Conservation (phyloP, 306 rosid species). For the Sophora flavescens region DNA sequence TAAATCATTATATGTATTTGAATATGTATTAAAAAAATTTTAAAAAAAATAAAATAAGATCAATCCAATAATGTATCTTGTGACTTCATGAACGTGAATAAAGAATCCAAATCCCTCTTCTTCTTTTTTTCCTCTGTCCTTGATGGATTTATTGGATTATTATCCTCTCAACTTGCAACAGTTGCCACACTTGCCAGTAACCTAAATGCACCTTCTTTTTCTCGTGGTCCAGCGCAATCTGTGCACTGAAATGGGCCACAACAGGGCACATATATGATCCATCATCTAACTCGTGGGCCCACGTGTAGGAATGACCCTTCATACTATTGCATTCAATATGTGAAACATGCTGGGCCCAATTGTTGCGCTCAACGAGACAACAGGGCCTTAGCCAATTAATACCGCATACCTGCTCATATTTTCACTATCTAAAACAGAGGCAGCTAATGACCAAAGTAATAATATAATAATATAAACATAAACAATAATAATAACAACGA, state of each 20-base stretch:
- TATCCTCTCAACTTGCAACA: background rate
- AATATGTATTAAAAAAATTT: too few relatives aligned
- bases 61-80: too few relatives aligned
- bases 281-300: constrained; percentile 49
- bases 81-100: too few relatives aligned
- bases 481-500: too few relatives aligned
- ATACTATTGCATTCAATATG: constrained; percentile 40
- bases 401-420: constrained; percentile 12
- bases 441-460: too few relatives aligned
- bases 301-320: constrained; percentile 48
- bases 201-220: constrained; percentile 8
- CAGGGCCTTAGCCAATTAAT: constrained; percentile 42
- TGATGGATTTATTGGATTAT: too few relatives aligned
- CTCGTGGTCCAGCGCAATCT: constrained; percentile 50
- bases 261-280: constrained; percentile 30
- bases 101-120: too few relatives aligned
- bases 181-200: background rate
- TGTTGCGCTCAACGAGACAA: constrained; percentile 30
- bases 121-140: too few relatives aligned
- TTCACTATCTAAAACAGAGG: background rate
- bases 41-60: too few relatives aligned
- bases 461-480: too few relatives aligned
- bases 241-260: constrained; percentile 48
- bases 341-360: constrained; percentile 54
- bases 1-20: too few relatives aligned